phyloP scores from a whole-genome alignment of 305 asterid species.

The Solanum aculeatissimum region DNA sequence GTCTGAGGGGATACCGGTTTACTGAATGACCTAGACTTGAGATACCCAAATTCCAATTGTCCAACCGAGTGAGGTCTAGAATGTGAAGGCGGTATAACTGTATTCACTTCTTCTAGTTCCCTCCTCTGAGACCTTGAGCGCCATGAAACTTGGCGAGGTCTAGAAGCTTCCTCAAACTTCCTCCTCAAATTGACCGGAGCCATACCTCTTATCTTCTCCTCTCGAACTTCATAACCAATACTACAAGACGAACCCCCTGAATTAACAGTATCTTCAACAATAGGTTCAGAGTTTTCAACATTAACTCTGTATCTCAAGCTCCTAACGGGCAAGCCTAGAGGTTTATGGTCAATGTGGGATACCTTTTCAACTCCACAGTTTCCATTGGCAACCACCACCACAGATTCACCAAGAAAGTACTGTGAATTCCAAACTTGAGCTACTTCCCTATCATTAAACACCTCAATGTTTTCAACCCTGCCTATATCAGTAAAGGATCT shows the following conservation, averaged over 20 bases:
- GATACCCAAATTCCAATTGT: conserved; percentile 32
- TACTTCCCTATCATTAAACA: conserved; percentile 10
- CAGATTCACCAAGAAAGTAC: conserved; percentile 36
- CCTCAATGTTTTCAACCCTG: conserved; percentile 8
- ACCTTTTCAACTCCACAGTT: conserved; percentile 5
- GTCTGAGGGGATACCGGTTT: not conserved
- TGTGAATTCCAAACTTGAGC: conserved; percentile 30
- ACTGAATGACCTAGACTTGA: conserved; percentile 7
- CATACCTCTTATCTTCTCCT: conserved; percentile 36
- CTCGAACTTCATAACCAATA: conserved; percentile 14
- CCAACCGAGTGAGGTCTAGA: conserved; percentile 42
- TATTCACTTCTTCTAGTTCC: conserved; percentile 20
- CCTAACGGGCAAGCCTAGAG: conserved; percentile 71
- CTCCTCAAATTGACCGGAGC: conserved; percentile 48
- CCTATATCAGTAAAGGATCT: conserved; percentile 19
- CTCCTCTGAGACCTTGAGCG: conserved; percentile 32
- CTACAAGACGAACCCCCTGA: conserved; percentile 14
- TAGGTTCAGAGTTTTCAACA: conserved; percentile 16
- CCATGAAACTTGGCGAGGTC: conserved; percentile 26
- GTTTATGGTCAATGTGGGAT: conserved; percentile 30
- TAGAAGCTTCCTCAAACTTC: conserved; percentile 46
- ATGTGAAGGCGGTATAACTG: conserved; percentile 8
- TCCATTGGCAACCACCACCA: conserved; percentile 45
- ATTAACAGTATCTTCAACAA: conserved; percentile 1
- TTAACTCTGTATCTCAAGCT: conserved; percentile 44